Conservation (phyloP, 2,329 filamentous ascomycete genomes). For the Phyllosticta citribraziliensis region DNA sequence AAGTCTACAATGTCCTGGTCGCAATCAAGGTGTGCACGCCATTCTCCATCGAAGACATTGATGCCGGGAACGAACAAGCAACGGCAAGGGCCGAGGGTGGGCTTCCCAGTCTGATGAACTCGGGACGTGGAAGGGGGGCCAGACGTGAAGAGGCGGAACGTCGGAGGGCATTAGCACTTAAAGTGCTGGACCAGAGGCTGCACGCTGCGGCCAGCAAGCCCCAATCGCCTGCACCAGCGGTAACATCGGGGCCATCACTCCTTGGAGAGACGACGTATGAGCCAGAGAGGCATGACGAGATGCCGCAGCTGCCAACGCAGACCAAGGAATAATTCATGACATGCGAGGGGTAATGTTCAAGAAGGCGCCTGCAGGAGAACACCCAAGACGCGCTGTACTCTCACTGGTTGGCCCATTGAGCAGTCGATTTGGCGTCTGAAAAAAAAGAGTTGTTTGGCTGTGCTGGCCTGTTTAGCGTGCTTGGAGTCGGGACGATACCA, state of each 20-base stretch:
- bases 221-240: constrained; percentile 26
- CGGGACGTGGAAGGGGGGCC: constrained; percentile 38
- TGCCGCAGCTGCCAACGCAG: not conserved
- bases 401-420: not conserved
- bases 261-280: constrained; percentile 33
- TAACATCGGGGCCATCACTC: constrained; percentile 29
- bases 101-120: constrained; percentile 49
- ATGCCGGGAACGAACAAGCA: constrained; percentile 62
- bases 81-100: constrained; percentile 53
- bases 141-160: constrained; percentile 88
- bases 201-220: constrained; percentile 62
- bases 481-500: constrained; percentile 9
- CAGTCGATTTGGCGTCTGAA: not conserved
- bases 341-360: not conserved
- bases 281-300: constrained; percentile 28
- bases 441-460: not conserved
- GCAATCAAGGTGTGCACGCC: constrained; percentile 70
- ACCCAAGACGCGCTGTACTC: not conserved
- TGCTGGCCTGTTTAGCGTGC: not conserved
- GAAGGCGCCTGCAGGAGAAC: not conserved
- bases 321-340: not conserved
- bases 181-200: constrained; percentile 83
- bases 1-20: constrained; percentile 66
- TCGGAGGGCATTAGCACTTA: constrained; percentile 76
- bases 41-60: constrained; percentile 72